Evolutionary conservation across 768 basidiomycete genomes (phyloP).

Genomic region (Fistulinella prunicolor): DNA sequence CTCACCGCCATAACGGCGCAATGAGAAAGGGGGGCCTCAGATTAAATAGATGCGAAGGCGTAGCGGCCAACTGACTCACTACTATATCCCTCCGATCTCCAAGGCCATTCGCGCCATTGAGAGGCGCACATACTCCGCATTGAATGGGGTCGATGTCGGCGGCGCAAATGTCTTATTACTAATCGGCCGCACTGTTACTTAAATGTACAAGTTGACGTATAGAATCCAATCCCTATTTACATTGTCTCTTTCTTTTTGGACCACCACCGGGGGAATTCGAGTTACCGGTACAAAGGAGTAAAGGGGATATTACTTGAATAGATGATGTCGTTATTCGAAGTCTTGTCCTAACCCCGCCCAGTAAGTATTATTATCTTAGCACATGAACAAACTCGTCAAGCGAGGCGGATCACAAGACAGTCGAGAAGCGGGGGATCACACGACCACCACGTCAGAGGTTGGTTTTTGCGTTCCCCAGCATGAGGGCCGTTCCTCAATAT

Average conservation of each 20-base stretch:
- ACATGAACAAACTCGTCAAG: constrained; percentile 99
- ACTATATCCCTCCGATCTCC: constrained; percentile 93
- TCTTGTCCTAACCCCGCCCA: constrained; percentile 91
- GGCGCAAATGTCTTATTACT: constrained; percentile 90
- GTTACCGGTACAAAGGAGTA: constrained; percentile 1
- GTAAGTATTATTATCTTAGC: constrained; percentile 51
- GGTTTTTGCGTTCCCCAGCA: background rate
- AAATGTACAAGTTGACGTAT: constrained; percentile 45
- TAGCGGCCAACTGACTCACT: constrained; percentile 2
- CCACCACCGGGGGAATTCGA: background rate
- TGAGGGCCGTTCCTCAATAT: background rate
- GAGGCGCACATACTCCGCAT: constrained; percentile 97
- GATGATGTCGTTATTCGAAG: constrained; percentile 90
- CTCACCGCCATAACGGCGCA: constrained; percentile 4
- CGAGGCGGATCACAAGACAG: constrained; percentile 96
- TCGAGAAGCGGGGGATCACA: constrained; percentile 34
- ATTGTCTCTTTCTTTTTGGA: background rate
- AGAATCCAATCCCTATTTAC: background rate
- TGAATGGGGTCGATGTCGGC: constrained; percentile 89
- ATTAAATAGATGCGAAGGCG: constrained; percentile 20
- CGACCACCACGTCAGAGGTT: background rate
- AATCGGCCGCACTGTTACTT: constrained; percentile 77
- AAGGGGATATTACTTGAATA: constrained; percentile 53
- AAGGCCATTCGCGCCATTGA: constrained; percentile 63
- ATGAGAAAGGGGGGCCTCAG: constrained; percentile 1